Percentiles rank a stretch among this genome's conserved stretches.
These are phyloP conservation scores for Scheffersomyces segobiensis DNA, from an alignment of 1,139 yeast species.

Conservation along the genomic window DNA sequence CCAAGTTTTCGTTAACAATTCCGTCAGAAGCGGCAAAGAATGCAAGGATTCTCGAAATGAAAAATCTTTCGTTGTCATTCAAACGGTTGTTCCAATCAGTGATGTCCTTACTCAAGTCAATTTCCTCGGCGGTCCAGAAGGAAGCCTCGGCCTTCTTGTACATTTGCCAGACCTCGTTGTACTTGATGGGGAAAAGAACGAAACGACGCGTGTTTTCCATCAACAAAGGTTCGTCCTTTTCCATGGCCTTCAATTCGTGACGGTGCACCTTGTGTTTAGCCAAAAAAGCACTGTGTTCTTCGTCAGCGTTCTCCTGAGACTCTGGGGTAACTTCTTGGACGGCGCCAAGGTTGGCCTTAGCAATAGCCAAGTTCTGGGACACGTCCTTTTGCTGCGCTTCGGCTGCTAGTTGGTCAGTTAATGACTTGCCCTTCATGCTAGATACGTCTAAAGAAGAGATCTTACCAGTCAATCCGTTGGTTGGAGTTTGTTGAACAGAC, in stretches of 20 bases:
- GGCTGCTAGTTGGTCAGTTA: constrained; percentile 48
- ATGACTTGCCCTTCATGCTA: constrained; percentile 32
- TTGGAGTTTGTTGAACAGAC: constrained; percentile 48
- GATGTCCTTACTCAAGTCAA: constrained; percentile 88
- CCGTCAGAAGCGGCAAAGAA: constrained; percentile 98
- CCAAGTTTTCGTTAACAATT: constrained; percentile 94
- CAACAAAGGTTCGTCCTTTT: constrained; percentile 87
- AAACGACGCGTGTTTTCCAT: constrained; percentile 86
- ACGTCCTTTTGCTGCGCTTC: constrained; percentile 45
- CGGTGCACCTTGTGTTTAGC: constrained; percentile 66
- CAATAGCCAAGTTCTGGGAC: constrained; percentile 28
- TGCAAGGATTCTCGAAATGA: constrained; percentile 91
- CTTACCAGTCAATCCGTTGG: constrained; percentile 51
- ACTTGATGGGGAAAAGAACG: constrained; percentile 95
- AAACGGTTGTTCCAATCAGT: constrained; percentile 86
- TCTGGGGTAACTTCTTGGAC: constrained; percentile 16
- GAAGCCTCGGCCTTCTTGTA: constrained; percentile 99
- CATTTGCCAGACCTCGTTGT: constrained; percentile 98
- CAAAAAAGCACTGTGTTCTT: constrained; percentile 55
- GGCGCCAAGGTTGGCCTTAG: constrained; percentile 17
- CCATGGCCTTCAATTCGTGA: constrained; percentile 68
- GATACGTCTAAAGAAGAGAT: constrained; percentile 45
- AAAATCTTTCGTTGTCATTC: constrained; percentile 87
- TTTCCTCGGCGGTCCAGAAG: constrained; percentile 99
- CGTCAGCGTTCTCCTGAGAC: constrained; percentile 17